Base-by-base conservation (phyloP, 2,329 filamentous ascomycete species). In the Venturia pyrina region DNA sequence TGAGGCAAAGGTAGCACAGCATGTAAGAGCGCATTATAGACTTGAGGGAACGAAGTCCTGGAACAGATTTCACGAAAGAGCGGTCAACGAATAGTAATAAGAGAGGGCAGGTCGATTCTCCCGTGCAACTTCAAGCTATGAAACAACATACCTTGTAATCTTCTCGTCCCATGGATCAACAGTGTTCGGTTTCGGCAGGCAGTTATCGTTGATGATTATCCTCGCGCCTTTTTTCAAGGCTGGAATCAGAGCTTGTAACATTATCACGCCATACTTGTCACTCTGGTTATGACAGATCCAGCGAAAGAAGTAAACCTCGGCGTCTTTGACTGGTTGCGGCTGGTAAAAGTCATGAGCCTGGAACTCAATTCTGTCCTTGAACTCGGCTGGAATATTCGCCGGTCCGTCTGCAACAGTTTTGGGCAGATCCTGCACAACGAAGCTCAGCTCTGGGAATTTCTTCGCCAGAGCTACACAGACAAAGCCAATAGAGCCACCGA, bases 201-300 rank as follows among this genome's bases (percentile, higher is more conserved):
- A 63, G 15, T 63, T 64, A 44, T 72, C 68, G 40, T 74, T 73
- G 63, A 75, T 73, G 37, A 76, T 72, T 40, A 76, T 64, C 56
- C 75, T 69, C 17, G 69, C 69, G 2, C 73, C 69, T 8, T 71
- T 65, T 7, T 69, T 70, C 71, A 75, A 69, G 4, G 73, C 72
- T 19, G 70, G 69, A 0, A 72, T 66, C n/a, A 75, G 69, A 24
- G 65, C 68, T 21, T 69, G 62, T 13, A 76, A 68, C 28, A 76
- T 75, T 37, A 68, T 68, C n/a, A 74, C 64, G 19, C 70, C 70
- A 44, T 73, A 70, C 8, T 70, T 70, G 62, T 75, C 71, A 0
- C 69, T 66, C 73, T 73, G 75, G 64, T 76, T 73, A 62, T 76
- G 74, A 62, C 75, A 65, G 17, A 76, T 71, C 61, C 72, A 70